Evolutionary conservation across 805 yeast species (phyloP).

Genomic region (Lipomyces japonicus): DNA sequence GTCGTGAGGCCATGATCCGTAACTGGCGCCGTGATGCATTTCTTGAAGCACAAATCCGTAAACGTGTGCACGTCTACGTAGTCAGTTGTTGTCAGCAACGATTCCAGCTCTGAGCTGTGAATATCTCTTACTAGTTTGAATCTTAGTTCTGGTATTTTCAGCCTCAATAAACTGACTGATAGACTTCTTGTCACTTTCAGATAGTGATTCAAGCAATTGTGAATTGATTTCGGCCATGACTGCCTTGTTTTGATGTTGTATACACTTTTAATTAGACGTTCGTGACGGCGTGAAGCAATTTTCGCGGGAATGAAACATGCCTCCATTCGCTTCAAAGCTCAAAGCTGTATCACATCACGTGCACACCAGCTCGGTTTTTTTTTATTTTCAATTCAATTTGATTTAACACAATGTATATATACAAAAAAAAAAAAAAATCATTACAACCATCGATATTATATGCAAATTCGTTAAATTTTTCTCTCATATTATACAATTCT

Average conservation of each 20-base stretch:
- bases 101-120: not conserved
- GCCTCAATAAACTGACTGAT: slow-evolving; percentile 70
- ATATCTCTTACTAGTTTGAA: slow-evolving; percentile 53
- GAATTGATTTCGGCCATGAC: not conserved
- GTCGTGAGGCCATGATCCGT: not conserved
- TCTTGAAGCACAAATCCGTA: slow-evolving; percentile 87
- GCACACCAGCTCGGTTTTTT: too few species aligned
- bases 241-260: not conserved
- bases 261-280: too few species aligned
- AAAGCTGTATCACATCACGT: too few species aligned
- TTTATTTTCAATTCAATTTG: too few species aligned
- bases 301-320: too few species aligned
- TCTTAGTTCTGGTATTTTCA: slow-evolving; percentile 82
- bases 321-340: too few species aligned
- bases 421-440: too few species aligned
- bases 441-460: too few species aligned
- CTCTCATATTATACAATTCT: too few species aligned
- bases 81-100: not conserved
- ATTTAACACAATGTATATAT: too few species aligned
- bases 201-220: not conserved
- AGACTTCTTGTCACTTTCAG: slow-evolving; percentile 42
- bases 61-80: slow-evolving; percentile 67
- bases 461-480: too few species aligned
- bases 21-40: slow-evolving; percentile 52
- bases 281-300: too few species aligned